phyloP scores from a whole-genome alignment of 306 rosid species.

The Trifolium pratense region DNA sequence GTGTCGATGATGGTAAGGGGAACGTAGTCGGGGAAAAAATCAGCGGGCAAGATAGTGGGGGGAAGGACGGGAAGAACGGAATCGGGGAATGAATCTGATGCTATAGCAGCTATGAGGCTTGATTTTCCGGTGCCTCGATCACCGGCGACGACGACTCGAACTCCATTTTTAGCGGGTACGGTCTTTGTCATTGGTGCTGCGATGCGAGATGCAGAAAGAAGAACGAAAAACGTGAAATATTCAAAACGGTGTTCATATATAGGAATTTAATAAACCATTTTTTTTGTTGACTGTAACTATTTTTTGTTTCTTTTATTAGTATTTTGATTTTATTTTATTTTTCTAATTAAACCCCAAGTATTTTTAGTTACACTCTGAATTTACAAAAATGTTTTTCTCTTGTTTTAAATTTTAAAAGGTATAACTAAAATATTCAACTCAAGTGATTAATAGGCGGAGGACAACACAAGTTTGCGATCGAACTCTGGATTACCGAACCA shows the following conservation, averaged over 20 bases:
- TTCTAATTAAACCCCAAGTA: too few species aligned
- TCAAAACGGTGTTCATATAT: slow-evolving; percentile 8
- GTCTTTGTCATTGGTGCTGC: slow-evolving; percentile 38
- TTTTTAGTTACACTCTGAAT: too few species aligned
- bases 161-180: slow-evolving; percentile 36
- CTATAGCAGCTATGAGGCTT: slow-evolving; percentile 68
- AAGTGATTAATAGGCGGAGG: too few species aligned
- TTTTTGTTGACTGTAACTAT: too few species aligned
- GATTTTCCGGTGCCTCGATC: slow-evolving; percentile 88
- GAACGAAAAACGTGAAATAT: background rate
- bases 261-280: background rate
- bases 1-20: slow-evolving; percentile 82
- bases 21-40: slow-evolving; percentile 67
- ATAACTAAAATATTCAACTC: too few species aligned
- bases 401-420: too few species aligned
- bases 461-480: too few species aligned
- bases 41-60: slow-evolving; percentile 72
- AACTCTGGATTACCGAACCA: too few species aligned
- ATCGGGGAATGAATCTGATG: slow-evolving; percentile 69
- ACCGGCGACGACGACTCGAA: slow-evolving; percentile 81
- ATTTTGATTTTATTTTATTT: too few species aligned
- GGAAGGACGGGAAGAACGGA: slow-evolving; percentile 69
- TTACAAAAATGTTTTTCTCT: too few species aligned
- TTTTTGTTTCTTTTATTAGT: too few species aligned
- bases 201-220: background rate